Evolutionary conservation across 192 early-diverging fungal species (phyloP).

Genomic region (Piromyces finnis): DNA sequence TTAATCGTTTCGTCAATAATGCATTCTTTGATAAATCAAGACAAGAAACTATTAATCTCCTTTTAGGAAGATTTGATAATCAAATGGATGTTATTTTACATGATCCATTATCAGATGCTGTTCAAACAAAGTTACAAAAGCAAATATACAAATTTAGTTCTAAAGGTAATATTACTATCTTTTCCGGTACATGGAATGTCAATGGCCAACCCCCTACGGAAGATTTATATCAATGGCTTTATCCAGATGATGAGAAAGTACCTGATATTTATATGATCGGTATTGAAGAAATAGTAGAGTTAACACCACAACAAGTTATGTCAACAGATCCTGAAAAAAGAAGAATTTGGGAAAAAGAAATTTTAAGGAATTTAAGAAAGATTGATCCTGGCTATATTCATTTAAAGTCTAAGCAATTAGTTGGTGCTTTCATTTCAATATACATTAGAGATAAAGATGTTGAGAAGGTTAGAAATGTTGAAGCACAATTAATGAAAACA

Average conservation of each 20-base stretch:
- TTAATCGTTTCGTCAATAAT: slow-evolving; percentile 85
- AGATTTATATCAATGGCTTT: slow-evolving; percentile 45
- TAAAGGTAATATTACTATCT: slow-evolving; percentile 35
- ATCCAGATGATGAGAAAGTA: slow-evolving; percentile 15
- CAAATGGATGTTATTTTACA: slow-evolving; percentile 9
- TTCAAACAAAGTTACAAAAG: slow-evolving; percentile 6
- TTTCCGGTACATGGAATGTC: slow-evolving; percentile 81
- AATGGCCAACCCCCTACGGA: slow-evolving; percentile 57
- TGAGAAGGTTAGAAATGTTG: slow-evolving; percentile 57
- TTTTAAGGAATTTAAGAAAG: slow-evolving; percentile 43
- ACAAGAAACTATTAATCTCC: slow-evolving; percentile 78
- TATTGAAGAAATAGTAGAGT: slow-evolving; percentile 93
- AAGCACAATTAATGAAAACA: slow-evolving; percentile 71
- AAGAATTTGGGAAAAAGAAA: slow-evolving; percentile 54
- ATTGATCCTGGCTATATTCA: slow-evolving; percentile 41
- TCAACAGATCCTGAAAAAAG: slow-evolving; percentile 61
- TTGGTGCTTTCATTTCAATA: slow-evolving; percentile 76
- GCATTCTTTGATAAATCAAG: slow-evolving; percentile 88
- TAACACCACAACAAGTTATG: slow-evolving; percentile 47
- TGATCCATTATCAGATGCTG: slow-evolving; percentile 14
- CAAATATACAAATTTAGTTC: slow-evolving; percentile 33
- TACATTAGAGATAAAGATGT: slow-evolving; percentile 58
- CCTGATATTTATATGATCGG: slow-evolving; percentile 78
- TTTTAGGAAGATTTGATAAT: slow-evolving; percentile 41
- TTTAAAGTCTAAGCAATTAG: slow-evolving; percentile 70